Base-by-base conservation (phyloP, 495 filamentous ascomycete species). In the Penicillium simplicissimum region DNA sequence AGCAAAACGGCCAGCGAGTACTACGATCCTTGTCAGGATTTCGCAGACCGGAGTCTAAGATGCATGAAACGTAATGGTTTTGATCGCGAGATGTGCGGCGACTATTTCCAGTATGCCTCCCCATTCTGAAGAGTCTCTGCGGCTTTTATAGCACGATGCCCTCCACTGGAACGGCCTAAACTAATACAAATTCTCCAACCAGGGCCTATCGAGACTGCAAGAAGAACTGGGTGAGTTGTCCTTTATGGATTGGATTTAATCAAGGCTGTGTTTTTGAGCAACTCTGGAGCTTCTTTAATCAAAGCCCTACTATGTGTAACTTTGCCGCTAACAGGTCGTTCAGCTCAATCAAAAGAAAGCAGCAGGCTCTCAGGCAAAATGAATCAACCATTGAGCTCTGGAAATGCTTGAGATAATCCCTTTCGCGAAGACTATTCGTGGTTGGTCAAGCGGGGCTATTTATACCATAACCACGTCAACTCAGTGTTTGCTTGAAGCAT, bases 141-240 rank as follows among this genome's bases (percentile, higher is more conserved):
- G 9, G 1, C 33, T 45, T 56, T 17, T 25, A 23, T 3, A 3
- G 1, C 23, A 25, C 23, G 23, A 25, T 3, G 3, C 23, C 23
- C 1, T 25, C 23, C 23, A 1, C 23, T 25, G 23, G 23, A 25
- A 25, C 23, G 23, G 23, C 23, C 3, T 25, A 1, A 1, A 25
- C 28, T 31, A 31, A 31, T 31, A 4, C 28, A 4, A 6, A 7
- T 31, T 35, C 2, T 28, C 17, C 49, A 8, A 19, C 59, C 64
- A 96, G 92, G 74, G 92, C 93, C 57, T 97, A 97, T 75, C 85
- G 92, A 62, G 92, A 96, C 63, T 97, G 93, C 76, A 97, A 97
- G 74, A 93, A 93, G 78, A 81, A 88, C 79, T 97, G 92, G 92
- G 91, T 94, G 83, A 74, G 89, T 79, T 28, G 14, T 23, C 28